phyloP scores from a whole-genome alignment of 1,284 basidiomycete species.

The Rhodotorula sp. region DNA sequence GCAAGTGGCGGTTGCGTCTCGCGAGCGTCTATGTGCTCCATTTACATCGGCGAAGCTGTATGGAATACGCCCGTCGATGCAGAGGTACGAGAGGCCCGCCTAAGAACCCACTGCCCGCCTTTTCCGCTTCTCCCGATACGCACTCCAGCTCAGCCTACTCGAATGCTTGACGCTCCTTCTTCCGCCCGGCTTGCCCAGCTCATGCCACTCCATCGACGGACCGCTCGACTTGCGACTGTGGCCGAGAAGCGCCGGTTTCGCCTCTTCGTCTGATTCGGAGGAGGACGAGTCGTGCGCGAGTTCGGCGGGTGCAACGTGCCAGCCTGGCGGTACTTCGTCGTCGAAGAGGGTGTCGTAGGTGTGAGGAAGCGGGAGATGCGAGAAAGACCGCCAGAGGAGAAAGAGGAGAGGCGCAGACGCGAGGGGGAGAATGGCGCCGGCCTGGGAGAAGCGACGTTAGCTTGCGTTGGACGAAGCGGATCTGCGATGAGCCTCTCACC shows the following conservation, averaged over 20 bases:
- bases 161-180: not conserved
- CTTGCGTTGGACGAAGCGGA: not conserved
- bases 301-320: slow-evolving; percentile 12
- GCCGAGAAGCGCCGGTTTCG: not conserved
- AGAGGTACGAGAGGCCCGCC: too few species aligned
- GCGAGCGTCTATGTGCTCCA: not conserved
- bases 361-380: not conserved
- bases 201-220: slow-evolving; percentile 7
- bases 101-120: not conserved
- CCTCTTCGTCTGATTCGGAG: slow-evolving; percentile 14
- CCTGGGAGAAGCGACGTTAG: not conserved
- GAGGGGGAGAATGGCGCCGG: slow-evolving; percentile 12
- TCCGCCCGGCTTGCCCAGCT: slow-evolving; percentile 6
- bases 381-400: slow-evolving; percentile 1
- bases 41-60: not conserved
- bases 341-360: slow-evolving; percentile 3
- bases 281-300: slow-evolving; percentile 26
- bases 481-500: not conserved
- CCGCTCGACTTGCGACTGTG: not conserved
- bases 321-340: slow-evolving; percentile 23
- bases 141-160: not conserved
- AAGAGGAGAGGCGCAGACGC: slow-evolving; percentile 7
- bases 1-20: not conserved
- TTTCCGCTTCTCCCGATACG: not conserved
- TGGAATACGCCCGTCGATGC: not conserved